Evolutionary conservation across 257 asterid species (phyloP).

Genomic region (Cruciata laevipes): DNA sequence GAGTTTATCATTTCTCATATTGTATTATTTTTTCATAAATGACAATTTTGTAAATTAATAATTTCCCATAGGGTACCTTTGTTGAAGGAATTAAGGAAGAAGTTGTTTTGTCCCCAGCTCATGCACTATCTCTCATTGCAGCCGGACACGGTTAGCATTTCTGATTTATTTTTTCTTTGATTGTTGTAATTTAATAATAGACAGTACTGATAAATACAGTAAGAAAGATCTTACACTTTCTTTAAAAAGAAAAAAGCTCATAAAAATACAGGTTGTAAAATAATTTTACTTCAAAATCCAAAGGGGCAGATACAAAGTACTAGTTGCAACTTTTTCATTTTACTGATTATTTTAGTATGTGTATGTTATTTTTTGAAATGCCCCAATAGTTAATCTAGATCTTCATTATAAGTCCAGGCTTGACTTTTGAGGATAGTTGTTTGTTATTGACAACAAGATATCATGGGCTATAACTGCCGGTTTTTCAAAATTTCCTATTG

Average conservation of each 20-base stretch:
- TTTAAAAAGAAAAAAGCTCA: not conserved
- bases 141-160: slow-evolving; percentile 87
- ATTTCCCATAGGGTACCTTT: slow-evolving; percentile 67
- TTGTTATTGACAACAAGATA: not conserved
- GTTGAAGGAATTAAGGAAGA: slow-evolving; percentile 98
- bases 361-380: not conserved
- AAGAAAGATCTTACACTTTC: not conserved
- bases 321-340: not conserved
- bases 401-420: not conserved
- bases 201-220: not conserved
- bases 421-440: not conserved
- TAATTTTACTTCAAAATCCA: no score
- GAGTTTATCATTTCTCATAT: not conserved
- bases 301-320: no score
- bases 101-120: slow-evolving; percentile 96
- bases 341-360: not conserved
- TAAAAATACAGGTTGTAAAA: no score
- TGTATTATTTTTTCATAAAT: not conserved
- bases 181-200: not conserved
- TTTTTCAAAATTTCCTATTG: not conserved
- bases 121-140: slow-evolving; percentile 96
- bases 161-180: not conserved
- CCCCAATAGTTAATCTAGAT: not conserved
- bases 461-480: not conserved
- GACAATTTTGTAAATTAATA: not conserved